These are phyloP conservation scores for Brassica juncea DNA, from an alignment of 345 rosid species.

Conservation along the genomic window DNA sequence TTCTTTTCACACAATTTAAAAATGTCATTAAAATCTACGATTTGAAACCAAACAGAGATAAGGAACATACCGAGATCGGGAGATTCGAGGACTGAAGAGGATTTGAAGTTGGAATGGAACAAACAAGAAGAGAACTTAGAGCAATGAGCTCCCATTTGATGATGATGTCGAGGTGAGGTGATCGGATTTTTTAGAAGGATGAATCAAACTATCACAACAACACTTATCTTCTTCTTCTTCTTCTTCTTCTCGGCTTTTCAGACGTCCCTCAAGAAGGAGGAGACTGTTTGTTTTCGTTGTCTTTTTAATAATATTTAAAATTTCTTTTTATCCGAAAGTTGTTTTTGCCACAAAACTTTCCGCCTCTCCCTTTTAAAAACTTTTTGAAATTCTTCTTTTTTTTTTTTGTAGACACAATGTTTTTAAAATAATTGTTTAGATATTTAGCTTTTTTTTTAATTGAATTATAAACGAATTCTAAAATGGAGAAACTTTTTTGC, in stretches of 20 bases:
- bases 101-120: conserved; percentile 38
- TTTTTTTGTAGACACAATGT: not conserved
- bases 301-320: not conserved
- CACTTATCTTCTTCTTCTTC: not conserved
- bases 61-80: conserved; percentile 68
- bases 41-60: not conserved
- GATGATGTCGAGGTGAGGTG: not conserved
- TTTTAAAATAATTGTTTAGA: not conserved
- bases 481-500: not conserved
- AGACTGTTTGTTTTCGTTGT: conserved; percentile 4
- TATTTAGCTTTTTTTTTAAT: not conserved
- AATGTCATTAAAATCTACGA: not conserved
- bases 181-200: not conserved
- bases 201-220: not conserved
- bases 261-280: not conserved
- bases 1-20: conserved; percentile 41
- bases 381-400: not conserved
- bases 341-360: conserved; percentile 25
- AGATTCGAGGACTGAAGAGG: conserved; percentile 46
- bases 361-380: conserved; percentile 13
- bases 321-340: not conserved
- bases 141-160: conserved; percentile 45
- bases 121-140: conserved; percentile 41
- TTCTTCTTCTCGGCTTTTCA: conserved; percentile 18
- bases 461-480: not conserved